A percentile compares a stretch with the other conserved stretches of the same genome.
Evolutionary conservation across 2,329 filamentous ascomycete genomes (phyloP).

Genomic region (Sphaerulina vaccinii): DNA sequence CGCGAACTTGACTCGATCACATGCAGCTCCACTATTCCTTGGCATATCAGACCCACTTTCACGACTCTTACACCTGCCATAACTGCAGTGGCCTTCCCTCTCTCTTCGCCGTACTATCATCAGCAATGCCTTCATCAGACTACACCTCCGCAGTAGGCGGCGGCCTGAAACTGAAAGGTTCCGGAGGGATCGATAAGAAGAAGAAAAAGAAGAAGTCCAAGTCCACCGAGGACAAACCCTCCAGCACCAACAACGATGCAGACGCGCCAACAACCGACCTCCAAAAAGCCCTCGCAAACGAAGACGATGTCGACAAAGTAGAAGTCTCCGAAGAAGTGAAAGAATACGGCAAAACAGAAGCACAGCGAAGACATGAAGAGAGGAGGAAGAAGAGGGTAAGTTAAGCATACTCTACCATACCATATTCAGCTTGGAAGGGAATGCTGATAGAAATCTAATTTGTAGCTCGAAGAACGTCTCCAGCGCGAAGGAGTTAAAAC

Average conservation of each 20-base stretch:
- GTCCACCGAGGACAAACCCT: conserved; percentile 15
- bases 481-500: conserved; percentile 88
- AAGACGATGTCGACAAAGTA: conserved; percentile 27
- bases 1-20: no score
- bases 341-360: conserved; percentile 68
- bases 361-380: conserved; percentile 80
- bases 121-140: conserved; percentile 71
- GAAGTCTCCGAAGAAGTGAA: conserved; percentile 29
- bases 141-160: conserved; percentile 69
- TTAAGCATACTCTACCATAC: conserved; percentile 44
- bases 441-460: background rate
- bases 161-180: conserved; percentile 82
- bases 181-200: conserved; percentile 62
- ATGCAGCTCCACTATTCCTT: no score
- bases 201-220: conserved; percentile 52
- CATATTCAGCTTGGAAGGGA: background rate
- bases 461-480: conserved; percentile 74
- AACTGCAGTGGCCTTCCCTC: no score
- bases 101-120: no score
- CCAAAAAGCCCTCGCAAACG: conserved; percentile 38
- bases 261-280: conserved; percentile 30
- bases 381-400: conserved; percentile 75
- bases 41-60: no score
- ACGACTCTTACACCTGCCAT: no score
- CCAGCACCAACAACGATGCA: conserved; percentile 34